phyloP scores from a whole-genome alignment of 495 filamentous ascomycete genomes.

The Penicillium bovifimosum region DNA sequence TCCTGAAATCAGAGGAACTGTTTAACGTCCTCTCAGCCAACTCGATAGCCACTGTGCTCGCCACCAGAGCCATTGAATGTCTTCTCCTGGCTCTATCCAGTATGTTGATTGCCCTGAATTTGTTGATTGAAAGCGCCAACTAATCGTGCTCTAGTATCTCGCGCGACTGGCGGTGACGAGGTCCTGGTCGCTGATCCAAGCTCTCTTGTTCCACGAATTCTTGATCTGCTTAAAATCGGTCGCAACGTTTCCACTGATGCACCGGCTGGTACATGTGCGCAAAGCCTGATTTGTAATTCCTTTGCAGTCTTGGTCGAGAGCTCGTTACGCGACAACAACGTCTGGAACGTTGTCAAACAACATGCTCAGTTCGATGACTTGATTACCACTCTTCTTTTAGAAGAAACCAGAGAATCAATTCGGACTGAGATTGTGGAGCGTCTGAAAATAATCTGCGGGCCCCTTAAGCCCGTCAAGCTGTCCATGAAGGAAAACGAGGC shows the following conservation, averaged over 20 bases:
- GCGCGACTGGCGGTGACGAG: constrained; percentile 4
- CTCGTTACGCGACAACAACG: constrained; percentile 50
- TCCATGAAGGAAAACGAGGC: constrained; percentile 8
- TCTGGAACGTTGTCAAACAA: constrained; percentile 56
- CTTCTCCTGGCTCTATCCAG: constrained; percentile 26
- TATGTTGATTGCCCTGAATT: neutral
- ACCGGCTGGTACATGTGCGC: constrained; percentile 11
- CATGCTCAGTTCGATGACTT: constrained; percentile 39
- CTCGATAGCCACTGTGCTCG: constrained; percentile 25
- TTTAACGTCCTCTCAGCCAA: constrained; percentile 14
- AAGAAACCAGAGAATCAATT: constrained; percentile 28
- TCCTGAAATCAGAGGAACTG: constrained; percentile 36
- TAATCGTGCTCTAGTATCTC: constrained; percentile 14
- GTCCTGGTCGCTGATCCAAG: constrained; percentile 17
- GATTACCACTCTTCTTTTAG: constrained; percentile 30
- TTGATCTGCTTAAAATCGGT: constrained; percentile 28
- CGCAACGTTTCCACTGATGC: constrained; percentile 8
- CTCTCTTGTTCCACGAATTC: constrained; percentile 25
- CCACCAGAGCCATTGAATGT: constrained; percentile 33
- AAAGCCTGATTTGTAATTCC: constrained; percentile 45
- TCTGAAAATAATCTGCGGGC: constrained; percentile 29
- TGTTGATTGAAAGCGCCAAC: neutral
- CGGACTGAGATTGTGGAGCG: constrained; percentile 35
- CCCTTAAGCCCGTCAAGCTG: constrained; percentile 26
- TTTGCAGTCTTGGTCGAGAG: constrained; percentile 62